These are phyloP conservation scores for Trichoderma pleuroti DNA, from an alignment of 2,329 filamentous ascomycete genomes.

Conservation along the genomic window DNA sequence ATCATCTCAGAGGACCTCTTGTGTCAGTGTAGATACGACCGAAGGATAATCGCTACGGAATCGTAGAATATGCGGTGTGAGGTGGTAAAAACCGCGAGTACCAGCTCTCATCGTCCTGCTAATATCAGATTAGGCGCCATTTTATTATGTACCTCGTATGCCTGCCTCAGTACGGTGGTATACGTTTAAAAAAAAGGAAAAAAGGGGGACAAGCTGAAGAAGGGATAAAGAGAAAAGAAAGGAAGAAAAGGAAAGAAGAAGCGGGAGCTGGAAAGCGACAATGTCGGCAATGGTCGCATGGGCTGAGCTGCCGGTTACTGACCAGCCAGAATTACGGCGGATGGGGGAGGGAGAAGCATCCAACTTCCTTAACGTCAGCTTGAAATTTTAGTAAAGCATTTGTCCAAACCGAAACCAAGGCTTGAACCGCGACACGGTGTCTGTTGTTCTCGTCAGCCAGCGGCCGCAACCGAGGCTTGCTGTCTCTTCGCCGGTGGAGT, in stretches of 20 bases:
- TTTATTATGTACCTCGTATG: constrained; percentile 14
- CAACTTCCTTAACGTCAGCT: constrained; percentile 26
- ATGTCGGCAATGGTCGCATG: neutral
- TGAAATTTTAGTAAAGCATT: constrained; percentile 19
- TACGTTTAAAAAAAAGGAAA: neutral
- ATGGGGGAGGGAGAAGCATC: neutral
- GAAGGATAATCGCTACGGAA: constrained; percentile 10
- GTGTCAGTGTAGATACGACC: constrained; percentile 14
- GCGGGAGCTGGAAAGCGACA: neutral
- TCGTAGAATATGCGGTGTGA: constrained; percentile 2
- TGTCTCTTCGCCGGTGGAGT: constrained; percentile 39
- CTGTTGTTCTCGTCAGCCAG: constrained; percentile 29
- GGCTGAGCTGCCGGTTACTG: neutral
- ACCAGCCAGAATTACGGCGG: constrained; percentile 4
- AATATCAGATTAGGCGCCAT: constrained; percentile 17
- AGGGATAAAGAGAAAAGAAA: neutral
- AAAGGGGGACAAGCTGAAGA: neutral
- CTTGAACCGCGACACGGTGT: neutral
- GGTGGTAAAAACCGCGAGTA: neutral
- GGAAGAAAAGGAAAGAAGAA: neutral
- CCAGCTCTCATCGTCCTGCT: constrained; percentile 10
- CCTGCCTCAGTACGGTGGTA: neutral
- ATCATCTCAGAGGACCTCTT: constrained; percentile 8
- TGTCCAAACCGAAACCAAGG: constrained; percentile 15
- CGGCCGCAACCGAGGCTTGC: constrained; percentile 41